Evolutionary conservation across 257 asterid genomes (phyloP).

Genomic region (Solanum raphanifolium): DNA sequence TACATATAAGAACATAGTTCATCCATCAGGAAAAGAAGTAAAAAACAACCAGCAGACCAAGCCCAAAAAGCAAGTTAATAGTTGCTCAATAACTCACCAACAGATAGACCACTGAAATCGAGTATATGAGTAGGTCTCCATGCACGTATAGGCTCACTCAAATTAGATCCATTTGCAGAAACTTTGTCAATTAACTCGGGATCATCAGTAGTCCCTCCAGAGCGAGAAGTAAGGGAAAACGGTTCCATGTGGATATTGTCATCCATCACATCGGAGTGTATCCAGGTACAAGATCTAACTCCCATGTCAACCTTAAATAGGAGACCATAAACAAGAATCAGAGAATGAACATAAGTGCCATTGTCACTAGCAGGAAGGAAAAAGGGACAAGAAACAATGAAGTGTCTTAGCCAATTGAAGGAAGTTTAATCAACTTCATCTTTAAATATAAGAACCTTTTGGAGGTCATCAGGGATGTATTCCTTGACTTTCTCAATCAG

Average conservation of each 20-base stretch:
- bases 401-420: not conserved
- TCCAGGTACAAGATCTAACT: conserved; percentile 59
- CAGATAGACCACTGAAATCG: conserved; percentile 71
- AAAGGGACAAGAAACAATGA: not conserved
- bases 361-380: not conserved
- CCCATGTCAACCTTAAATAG: conserved; percentile 34
- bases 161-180: conserved; percentile 11
- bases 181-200: conserved; percentile 19
- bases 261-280: conserved; percentile 93
- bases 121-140: conserved; percentile 82
- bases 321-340: not conserved
- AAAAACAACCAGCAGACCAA: not conserved
- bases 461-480: conserved; percentile 63
- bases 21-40: not conserved
- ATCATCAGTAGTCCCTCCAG: conserved; percentile 19
- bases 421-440: conserved; percentile 38
- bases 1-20: not conserved
- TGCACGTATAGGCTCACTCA: conserved; percentile 16
- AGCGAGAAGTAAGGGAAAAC: conserved; percentile 21
- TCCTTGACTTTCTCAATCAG: conserved; percentile 74
- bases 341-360: not conserved
- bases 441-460: conserved; percentile 19
- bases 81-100: conserved; percentile 48
- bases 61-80: not conserved
- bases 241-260: conserved; percentile 80